Evolutionary conservation across 306 rosid species (phyloP).

Genomic region (Fragaria ananassa): DNA sequence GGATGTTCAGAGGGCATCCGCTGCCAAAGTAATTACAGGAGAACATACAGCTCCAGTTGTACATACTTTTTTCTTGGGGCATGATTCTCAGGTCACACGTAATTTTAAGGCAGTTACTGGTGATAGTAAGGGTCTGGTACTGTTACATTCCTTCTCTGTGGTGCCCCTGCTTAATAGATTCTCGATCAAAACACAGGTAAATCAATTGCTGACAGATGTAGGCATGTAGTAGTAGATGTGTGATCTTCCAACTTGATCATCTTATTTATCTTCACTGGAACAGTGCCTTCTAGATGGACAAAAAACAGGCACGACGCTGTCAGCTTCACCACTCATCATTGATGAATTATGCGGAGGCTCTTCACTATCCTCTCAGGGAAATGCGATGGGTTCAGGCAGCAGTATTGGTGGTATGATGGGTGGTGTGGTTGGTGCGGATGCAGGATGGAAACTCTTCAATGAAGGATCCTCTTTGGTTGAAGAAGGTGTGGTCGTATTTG

Average conservation of each 20-base stretch:
- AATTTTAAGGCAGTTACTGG: slow-evolving; percentile 93
- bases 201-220: slow-evolving; percentile 20
- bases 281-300: slow-evolving; percentile 98
- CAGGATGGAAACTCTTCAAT: slow-evolving; percentile 94
- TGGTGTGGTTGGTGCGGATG: slow-evolving; percentile 93
- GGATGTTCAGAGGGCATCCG: slow-evolving; percentile 77
- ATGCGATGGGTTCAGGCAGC: slow-evolving; percentile 53
- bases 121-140: slow-evolving; percentile 90
- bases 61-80: slow-evolving; percentile 79
- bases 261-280: slow-evolving; percentile 37
- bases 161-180: slow-evolving; percentile 74
- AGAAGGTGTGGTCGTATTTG: slow-evolving; percentile 93
- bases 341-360: slow-evolving; percentile 68
- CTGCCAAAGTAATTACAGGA: slow-evolving; percentile 74
- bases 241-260: slow-evolving; percentile 24
- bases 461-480: slow-evolving; percentile 81
- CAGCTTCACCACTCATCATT: slow-evolving; percentile 84
- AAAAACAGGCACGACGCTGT: slow-evolving; percentile 76
- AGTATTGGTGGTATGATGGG: slow-evolving; percentile 93
- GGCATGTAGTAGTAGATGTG: slow-evolving; percentile 15
- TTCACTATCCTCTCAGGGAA: slow-evolving; percentile 54
- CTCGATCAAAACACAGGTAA: slow-evolving; percentile 83
- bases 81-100: slow-evolving; percentile 88
- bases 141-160: slow-evolving; percentile 69
- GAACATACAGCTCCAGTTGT: slow-evolving; percentile 91